Evolutionary conservation across 2,329 filamentous ascomycete species (phyloP), one percentile per base, ranked within the genome.

Genomic region (Apiospora rasikravindrae): DNA sequence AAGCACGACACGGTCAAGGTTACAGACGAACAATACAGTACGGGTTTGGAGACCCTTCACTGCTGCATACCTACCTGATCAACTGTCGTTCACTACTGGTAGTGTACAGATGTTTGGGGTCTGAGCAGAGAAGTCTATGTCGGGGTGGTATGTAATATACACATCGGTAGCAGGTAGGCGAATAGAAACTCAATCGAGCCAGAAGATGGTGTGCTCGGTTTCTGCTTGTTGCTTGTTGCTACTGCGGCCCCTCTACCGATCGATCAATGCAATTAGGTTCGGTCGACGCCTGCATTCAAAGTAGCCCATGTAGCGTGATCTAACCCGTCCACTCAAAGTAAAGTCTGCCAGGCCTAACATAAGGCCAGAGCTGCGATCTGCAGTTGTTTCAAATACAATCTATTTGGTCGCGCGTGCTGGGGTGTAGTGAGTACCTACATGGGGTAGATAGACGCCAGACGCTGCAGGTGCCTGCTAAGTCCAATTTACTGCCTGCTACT

Each of bases 1-100:
- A 64, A 64, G 57, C 57, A 64, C 57, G 57, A 64, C 57, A 64
- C 57, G 57, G 10, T 64, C 57, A 64, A 64, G 33, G 57, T 64
- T 64, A 64, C 57, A 64, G 57, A 24, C 57, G 57, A 64, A 64
- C 33, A 64, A 64, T 40, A 37, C 53, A n/a, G 10, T 33, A 7
- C 53, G 8, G 8, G 24, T 26, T 29, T 26, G 49, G 49, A 53
- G 45, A 49, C 45, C 45, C 45, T 49, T 49, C 10, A n/a, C n/a
- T 13, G n/a, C n/a, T n/a, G n/a, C n/a, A n/a, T n/a, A 45, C 19
- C 10, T 49, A 8, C 8, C 8, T 37, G 33, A 37, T 37, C 33
- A 37, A 37, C 22, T 49, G 45, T 49, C 45, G 45, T 49, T 64
- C 29, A n/a, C 53, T 37, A 37, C 16, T 2, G 22, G 10, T n/a